Evolutionary conservation across 164 flowering plant genomes (phyloP), one percentile per base, ranked within the genome.

Genomic region (Annona cherimola): DNA sequence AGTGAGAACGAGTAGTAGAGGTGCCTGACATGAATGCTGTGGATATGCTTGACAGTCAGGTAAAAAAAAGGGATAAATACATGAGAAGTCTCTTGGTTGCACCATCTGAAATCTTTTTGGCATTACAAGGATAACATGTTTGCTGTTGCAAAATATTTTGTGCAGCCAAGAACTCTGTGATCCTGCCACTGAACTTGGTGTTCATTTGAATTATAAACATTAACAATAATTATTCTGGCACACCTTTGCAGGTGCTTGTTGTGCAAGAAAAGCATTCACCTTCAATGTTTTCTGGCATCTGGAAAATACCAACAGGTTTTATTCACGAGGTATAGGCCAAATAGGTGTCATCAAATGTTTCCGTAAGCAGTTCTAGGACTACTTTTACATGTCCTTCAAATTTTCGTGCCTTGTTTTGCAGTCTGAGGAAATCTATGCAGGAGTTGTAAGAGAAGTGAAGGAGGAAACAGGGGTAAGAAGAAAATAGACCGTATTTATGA

Each of bases 301-400:
- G 98, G 98, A 92, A 94, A 79, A 67, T 92, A 71, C 98, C 98
- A 5, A 92, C 98, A 42, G 97, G 98, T 50, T 94, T 84, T 76
- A 88, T 94, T 79, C 83, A 61, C 59, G 93, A 88, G 96, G 97
- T 88, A 82, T 8, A 0, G 3, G 14, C 57, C 14, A 8, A 4
- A 40, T 59, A 35, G 19, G 45, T 72, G 39, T 14, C 18, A 54
- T 16, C 20, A 6, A 45, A 6, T 40, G 9, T 35, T 65, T 40
- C 42, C 26, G 45, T 16, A 41, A 2, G 19, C 18, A 57, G 5
- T 19, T 9, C 40, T 1, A 4, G n/a, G 14, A 62, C 26, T 61
- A 39, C 5, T 40, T 26, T 61, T 40, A 35, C 41, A 41, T 42
- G 14, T 55, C 4, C 6, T 26, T 39, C 16, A 20, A 40, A 40